Percentiles rank a stretch among this genome's conserved stretches.
These are phyloP conservation scores for Leccinum griseonigrum DNA, from an alignment of 1,284 basidiomycete species.

Conservation along the genomic window DNA sequence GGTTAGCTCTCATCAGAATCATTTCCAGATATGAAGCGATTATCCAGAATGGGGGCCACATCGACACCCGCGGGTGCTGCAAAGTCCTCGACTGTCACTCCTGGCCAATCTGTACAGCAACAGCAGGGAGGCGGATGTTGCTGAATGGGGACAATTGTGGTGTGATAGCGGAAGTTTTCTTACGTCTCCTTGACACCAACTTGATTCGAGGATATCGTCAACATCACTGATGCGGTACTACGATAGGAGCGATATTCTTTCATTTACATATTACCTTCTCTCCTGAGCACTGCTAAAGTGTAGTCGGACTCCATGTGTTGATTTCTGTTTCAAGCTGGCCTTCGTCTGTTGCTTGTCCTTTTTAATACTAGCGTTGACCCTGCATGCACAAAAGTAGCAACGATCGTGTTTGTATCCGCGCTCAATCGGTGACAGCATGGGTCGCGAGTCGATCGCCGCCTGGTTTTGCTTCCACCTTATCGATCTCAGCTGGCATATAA, in stretches of 20 bases:
- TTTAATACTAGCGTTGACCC: slow-evolving; percentile 27
- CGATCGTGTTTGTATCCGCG: not conserved
- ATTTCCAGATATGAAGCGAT: slow-evolving; percentile 5
- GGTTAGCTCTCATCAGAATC: slow-evolving; percentile 17
- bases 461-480: slow-evolving; percentile 21
- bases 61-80: slow-evolving; percentile 67
- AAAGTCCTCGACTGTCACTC: slow-evolving; percentile 56
- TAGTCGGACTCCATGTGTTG: slow-evolving; percentile 26
- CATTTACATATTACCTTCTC: slow-evolving; percentile 33
- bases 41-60: slow-evolving; percentile 71
- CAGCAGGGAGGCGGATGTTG: slow-evolving; percentile 54
- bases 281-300: slow-evolving; percentile 25
- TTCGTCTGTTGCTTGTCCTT: slow-evolving; percentile 29
- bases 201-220: slow-evolving; percentile 26
- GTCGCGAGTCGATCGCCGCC: slow-evolving; percentile 3
- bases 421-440: not conserved
- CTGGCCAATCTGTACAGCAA: slow-evolving; percentile 57
- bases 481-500: slow-evolving; percentile 21
- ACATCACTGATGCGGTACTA: slow-evolving; percentile 30
- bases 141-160: slow-evolving; percentile 34
- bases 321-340: slow-evolving; percentile 28
- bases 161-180: slow-evolving; percentile 16
- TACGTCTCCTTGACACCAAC: slow-evolving; percentile 15
- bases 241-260: slow-evolving; percentile 32
- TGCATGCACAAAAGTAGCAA: not conserved